Evolutionary conservation across 2,329 filamentous ascomycete species (phyloP).

Genomic region (Corynespora cassiicola): DNA sequence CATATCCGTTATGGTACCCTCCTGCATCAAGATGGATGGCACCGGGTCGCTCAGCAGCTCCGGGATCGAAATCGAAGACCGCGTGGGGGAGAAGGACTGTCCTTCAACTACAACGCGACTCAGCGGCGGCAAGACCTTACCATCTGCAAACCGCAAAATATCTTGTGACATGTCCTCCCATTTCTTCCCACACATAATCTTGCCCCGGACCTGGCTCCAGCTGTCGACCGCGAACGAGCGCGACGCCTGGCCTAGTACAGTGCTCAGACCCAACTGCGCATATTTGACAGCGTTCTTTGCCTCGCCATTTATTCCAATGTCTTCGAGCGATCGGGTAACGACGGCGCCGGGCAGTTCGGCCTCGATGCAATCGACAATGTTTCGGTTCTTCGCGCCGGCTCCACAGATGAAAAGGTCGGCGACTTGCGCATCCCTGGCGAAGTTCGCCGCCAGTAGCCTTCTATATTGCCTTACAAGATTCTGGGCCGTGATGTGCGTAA

Average conservation of each 20-base stretch:
- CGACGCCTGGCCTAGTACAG: constrained; percentile 29
- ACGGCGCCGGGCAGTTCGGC: constrained; percentile 54
- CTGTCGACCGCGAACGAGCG: constrained; percentile 1
- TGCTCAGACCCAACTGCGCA: constrained; percentile 68
- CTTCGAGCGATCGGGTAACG: constrained; percentile 62
- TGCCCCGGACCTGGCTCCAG: constrained; percentile 7
- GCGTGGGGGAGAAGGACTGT: too few species aligned
- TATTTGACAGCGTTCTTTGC: constrained; percentile 68
- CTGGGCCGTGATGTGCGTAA: constrained; percentile 66
- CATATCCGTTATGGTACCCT: too few species aligned
- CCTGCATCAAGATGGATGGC: too few species aligned
- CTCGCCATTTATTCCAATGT: constrained; percentile 62
- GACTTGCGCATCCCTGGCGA: constrained; percentile 46
- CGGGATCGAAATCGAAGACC: too few species aligned
- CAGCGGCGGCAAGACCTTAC: too few species aligned
- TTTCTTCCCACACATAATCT: constrained; percentile 15
- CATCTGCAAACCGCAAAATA: constrained; percentile 19
- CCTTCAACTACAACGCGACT: too few species aligned
- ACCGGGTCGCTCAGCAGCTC: too few species aligned
- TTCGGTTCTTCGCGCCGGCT: constrained; percentile 64
- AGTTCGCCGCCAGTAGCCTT: constrained; percentile 53
- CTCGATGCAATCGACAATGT: constrained; percentile 62
- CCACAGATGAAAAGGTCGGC: constrained; percentile 68
- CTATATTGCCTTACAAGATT: constrained; percentile 61
- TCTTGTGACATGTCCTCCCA: constrained; percentile 19